Evolutionary conservation across 176 grass and related monocot genomes (phyloP).

Genomic region (Triticum aestivum): DNA sequence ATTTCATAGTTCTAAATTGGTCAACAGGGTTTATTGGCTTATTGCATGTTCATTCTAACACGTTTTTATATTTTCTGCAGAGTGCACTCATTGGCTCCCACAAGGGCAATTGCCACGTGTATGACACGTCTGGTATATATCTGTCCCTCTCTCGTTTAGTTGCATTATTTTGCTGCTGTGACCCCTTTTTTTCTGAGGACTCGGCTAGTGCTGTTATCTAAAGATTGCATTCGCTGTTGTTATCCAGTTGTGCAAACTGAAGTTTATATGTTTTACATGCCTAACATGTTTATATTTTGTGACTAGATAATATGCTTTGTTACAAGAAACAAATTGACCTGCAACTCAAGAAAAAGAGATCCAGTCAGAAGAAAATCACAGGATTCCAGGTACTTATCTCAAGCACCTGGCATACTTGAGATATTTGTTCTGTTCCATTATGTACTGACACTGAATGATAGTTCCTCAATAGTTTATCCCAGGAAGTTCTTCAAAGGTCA

Average conservation of each 20-base stretch:
- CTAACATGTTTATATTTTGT: slow-evolving; percentile 16
- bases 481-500: slow-evolving; percentile 83
- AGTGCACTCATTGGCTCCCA: slow-evolving; percentile 83
- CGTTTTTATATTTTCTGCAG: slow-evolving; percentile 53
- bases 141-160: slow-evolving; percentile 4
- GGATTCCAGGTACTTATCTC: slow-evolving; percentile 80
- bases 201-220: background rate
- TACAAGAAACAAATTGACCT: slow-evolving; percentile 74
- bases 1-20: slow-evolving; percentile 25
- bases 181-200: background rate
- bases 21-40: background rate
- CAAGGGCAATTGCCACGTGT: slow-evolving; percentile 84
- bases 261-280: background rate
- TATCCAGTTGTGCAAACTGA: slow-evolving; percentile 14
- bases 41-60: slow-evolving; percentile 26
- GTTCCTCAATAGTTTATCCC: slow-evolving; percentile 79
- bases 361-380: slow-evolving; percentile 91
- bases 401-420: background rate
- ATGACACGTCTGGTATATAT: slow-evolving; percentile 84
- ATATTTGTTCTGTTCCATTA: slow-evolving; percentile 25
- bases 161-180: slow-evolving; percentile 10
- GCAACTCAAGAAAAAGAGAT: slow-evolving; percentile 89
- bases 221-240: slow-evolving; percentile 3
- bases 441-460: slow-evolving; percentile 39
- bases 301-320: slow-evolving; percentile 80